A percentile compares a stretch with the other conserved stretches of the same genome.
Evolutionary conservation across 352 stramenopile species (phyloP).

Genomic region (Phytophthora pluvialis): DNA sequence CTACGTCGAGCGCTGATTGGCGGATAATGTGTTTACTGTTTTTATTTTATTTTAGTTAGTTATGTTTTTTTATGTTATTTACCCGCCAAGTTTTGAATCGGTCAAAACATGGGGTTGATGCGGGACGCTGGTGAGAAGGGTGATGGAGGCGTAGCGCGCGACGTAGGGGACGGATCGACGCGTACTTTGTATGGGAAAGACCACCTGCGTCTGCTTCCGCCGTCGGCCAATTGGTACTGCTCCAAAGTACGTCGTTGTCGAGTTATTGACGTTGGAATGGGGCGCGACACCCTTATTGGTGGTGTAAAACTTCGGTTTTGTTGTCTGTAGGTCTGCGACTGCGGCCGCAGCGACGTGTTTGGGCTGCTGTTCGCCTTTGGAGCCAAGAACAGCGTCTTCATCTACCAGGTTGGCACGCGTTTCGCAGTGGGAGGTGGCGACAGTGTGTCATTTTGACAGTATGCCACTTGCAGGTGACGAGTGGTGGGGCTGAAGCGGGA

Average conservation of each 20-base stretch:
- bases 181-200: neutral
- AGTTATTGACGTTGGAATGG: slow-evolving; percentile 1
- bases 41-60: too few relatives aligned
- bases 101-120: neutral
- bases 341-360: slow-evolving; percentile 43
- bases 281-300: neutral
- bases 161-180: neutral
- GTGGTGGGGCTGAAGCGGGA: neutral
- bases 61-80: too few relatives aligned
- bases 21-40: too few relatives aligned
- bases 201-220: slow-evolving; percentile 54
- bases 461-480: slow-evolving; percentile 9
- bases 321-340: slow-evolving; percentile 66
- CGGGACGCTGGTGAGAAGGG: neutral
- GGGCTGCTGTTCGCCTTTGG: slow-evolving; percentile 62
- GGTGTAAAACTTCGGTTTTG: neutral
- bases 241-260: slow-evolving; percentile 54
- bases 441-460: neutral
- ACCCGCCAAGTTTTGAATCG: slow-evolving; percentile 6
- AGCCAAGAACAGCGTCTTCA: slow-evolving; percentile 62
- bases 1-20: slow-evolving; percentile 19
- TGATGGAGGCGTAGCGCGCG: neutral
- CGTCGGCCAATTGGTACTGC: slow-evolving; percentile 83
- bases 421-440: neutral
- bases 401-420: slow-evolving; percentile 59